Base-by-base conservation (phyloP, 805 yeast species). In the Candida piceae region DNA sequence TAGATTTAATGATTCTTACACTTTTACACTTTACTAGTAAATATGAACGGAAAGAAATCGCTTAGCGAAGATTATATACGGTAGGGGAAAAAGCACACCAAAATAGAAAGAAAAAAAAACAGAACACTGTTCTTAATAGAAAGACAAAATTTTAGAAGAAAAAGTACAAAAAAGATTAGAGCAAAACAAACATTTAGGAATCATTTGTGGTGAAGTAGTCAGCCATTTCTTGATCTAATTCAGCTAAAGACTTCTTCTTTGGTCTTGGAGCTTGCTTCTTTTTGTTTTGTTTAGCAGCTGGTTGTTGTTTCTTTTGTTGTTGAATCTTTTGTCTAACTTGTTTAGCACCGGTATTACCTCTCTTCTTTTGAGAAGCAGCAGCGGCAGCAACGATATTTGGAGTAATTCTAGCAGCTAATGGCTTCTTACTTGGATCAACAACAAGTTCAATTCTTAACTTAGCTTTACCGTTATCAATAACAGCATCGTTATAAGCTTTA, bases 201-300 rank as follows among this genome's bases (percentile, higher is more conserved):
- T 66, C 64, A 47, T 65, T 69, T 45, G 74, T 79, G 46, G 78
- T 79, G 53, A 90, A 89, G 69, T 90, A 90, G 60, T 89, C 97
- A 45, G 88, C 84, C 98, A 93, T 90, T 69, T 90, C 97, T 60
- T 89, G 95, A 66, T 93, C 98, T 58, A 90, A 78, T 66, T 93
- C 90, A 62, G 85, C 97, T 46, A 84, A 72, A 36, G 95, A 79
- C 75, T 88, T 88, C 64, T 70, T 69, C 45, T 60, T 63, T 45
- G 61, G 70, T 54, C 63, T 65, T 33, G 60, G 62, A 49, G 58
- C 63, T 31, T 29, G 44, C 44, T 32, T 44, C 35, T 44, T 45
- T 24, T 28, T 32, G 4, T 13, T 17, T 25, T 30, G 40, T 27
- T 52, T 54, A 42, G 57, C 56, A 37, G 60, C 15, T 19, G 16